A percentile compares a stretch with the other conserved stretches of the same genome.
Conservation (phyloP, 1,284 basidiomycete genomes). For the Uromyces viciae-fabae region DNA sequence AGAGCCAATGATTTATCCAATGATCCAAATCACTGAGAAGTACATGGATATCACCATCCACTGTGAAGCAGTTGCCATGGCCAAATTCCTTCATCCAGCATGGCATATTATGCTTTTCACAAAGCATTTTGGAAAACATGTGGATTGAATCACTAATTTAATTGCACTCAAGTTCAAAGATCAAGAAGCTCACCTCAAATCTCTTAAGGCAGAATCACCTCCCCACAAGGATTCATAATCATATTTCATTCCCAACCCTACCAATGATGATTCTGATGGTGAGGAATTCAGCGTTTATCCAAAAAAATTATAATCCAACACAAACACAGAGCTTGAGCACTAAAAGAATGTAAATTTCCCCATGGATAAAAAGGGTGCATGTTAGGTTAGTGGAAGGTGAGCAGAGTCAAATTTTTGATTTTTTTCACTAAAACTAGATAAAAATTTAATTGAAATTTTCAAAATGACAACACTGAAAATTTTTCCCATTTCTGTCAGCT, state of each 20-base stretch:
- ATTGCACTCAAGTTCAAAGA: background rate
- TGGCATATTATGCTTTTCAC: slow-evolving; percentile 8
- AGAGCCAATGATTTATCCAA: background rate
- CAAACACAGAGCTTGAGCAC: background rate
- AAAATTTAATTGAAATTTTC: too few species aligned
- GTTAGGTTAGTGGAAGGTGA: background rate
- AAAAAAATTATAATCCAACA: background rate
- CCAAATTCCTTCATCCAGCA: background rate
- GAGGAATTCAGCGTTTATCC: background rate
- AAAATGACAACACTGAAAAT: too few species aligned
- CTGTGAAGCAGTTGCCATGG: background rate
- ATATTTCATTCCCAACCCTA: background rate
- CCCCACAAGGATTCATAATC: background rate
- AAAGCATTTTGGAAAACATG: background rate
- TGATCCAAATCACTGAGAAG: background rate
- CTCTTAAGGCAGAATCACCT: background rate
- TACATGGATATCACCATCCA: background rate
- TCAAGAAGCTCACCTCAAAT: background rate
- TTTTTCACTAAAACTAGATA: too few species aligned
- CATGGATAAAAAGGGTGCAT: background rate
- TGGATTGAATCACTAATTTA: background rate
- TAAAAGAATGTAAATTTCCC: background rate
- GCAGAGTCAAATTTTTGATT: too few species aligned
- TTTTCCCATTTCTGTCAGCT: too few species aligned
- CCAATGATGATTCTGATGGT: background rate